Conservation (phyloP, 805 yeast species). For the Kodamaea sagamina region DNA sequence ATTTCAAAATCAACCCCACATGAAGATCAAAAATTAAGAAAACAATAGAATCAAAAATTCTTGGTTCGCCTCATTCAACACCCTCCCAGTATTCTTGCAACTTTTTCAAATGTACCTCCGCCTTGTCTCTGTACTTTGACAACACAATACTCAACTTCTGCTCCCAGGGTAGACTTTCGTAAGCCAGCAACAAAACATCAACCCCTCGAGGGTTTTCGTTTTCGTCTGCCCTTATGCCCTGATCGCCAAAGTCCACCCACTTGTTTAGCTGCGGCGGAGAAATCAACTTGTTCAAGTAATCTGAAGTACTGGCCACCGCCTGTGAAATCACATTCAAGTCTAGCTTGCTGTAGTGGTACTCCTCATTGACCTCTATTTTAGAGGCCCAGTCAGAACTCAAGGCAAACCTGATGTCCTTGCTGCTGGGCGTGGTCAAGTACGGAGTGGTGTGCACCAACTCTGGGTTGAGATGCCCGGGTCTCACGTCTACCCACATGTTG, state of each 20-base stretch:
- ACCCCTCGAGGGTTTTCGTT: constrained; percentile 3
- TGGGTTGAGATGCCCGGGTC: constrained; percentile 22
- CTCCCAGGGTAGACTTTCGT: constrained; percentile 17
- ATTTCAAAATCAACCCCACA: no score
- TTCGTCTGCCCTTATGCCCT: constrained; percentile 2
- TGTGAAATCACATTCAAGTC: constrained; percentile 39
- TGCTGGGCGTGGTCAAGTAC: constrained; percentile 53
- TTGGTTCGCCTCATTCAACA: not conserved
- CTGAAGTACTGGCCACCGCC: constrained; percentile 19
- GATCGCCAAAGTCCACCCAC: not conserved
- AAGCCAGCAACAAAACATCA: not conserved
- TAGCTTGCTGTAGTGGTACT: constrained; percentile 40
- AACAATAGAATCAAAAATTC: no score
- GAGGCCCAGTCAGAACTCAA: constrained; percentile 45
- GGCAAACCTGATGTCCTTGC: constrained; percentile 36
- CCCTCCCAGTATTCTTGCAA: constrained; percentile 21
- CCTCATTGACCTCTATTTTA: constrained; percentile 51
- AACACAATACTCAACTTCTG: constrained; percentile 18
- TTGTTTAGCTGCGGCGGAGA: constrained; percentile 12
- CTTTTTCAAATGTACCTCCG: constrained; percentile 13
- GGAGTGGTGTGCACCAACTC: constrained; percentile 53
- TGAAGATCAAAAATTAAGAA: no score
- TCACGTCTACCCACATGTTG: constrained; percentile 45
- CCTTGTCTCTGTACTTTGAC: constrained; percentile 3
- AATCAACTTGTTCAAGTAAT: constrained; percentile 14